A percentile compares a stretch with the other conserved stretches of the same genome.
phyloP scores from a whole-genome alignment of 2,329 filamentous ascomycete genomes.

The Exserohilum rostratum region DNA sequence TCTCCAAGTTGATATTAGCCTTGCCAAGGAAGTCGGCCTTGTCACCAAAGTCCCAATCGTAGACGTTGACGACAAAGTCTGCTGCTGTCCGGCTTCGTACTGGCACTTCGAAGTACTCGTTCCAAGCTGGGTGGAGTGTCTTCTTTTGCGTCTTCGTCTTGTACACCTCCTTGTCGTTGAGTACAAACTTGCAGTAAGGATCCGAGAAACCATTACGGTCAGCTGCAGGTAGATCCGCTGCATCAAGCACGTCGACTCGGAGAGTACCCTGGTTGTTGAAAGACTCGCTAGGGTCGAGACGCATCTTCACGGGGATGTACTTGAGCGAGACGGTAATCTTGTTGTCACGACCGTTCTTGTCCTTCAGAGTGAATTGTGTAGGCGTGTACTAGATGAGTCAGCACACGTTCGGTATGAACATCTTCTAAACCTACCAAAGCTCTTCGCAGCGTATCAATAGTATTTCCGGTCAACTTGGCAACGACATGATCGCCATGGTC shows the following conservation, averaged over 20 bases:
- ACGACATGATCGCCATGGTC: conserved; percentile 74
- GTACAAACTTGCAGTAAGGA: conserved; percentile 91
- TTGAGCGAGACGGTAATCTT: conserved; percentile 91
- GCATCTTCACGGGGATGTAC: conserved; percentile 93
- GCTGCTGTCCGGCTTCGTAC: conserved; percentile 84
- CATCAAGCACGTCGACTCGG: conserved; percentile 91
- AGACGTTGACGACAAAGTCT: conserved; percentile 82
- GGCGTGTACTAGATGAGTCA: conserved; percentile 75
- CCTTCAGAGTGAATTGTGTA: conserved; percentile 78
- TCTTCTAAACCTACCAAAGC: conserved; percentile 68
- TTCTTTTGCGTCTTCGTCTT: conserved; percentile 98
- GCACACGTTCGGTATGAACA: conserved; percentile 9
- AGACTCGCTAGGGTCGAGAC: conserved; percentile 89
- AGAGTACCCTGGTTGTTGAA: conserved; percentile 99
- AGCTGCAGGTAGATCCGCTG: conserved; percentile 83
- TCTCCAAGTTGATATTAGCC: conserved; percentile 74
- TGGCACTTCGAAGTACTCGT: conserved; percentile 88
- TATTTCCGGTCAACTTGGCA: conserved; percentile 83
- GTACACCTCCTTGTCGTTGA: conserved; percentile 88
- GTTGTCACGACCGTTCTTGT: conserved; percentile 75
- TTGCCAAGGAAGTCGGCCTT: conserved; percentile 89
- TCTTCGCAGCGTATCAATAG: conserved; percentile 84
- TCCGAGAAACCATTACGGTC: conserved; percentile 97
- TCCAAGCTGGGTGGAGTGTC: conserved; percentile 92
- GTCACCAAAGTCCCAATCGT: conserved; percentile 96